Percentiles rank a stretch among this genome's conserved stretches.
These are phyloP conservation scores for Tylopilus rubrobrunneus DNA, from an alignment of 768 basidiomycete genomes.

Conservation along the genomic window DNA sequence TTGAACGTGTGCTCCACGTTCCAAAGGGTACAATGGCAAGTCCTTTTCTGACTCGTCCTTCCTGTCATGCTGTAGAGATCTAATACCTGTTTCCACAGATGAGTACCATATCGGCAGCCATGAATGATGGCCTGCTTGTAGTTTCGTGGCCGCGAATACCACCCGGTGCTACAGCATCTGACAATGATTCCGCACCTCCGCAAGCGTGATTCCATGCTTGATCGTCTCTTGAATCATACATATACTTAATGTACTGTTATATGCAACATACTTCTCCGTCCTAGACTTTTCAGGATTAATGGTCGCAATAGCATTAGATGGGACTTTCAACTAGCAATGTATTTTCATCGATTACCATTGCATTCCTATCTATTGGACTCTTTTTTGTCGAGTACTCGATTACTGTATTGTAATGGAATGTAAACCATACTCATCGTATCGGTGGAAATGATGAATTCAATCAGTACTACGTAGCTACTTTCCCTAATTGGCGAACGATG, in stretches of 20 bases:
- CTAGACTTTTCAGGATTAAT: slow-evolving; percentile 3
- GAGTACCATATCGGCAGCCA: slow-evolving; percentile 36
- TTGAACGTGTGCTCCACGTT: slow-evolving; percentile 34
- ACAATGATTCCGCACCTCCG: neutral
- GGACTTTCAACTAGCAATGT: neutral
- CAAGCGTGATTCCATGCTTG: slow-evolving; percentile 1
- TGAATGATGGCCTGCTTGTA: slow-evolving; percentile 37
- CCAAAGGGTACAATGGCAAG: slow-evolving; percentile 37
- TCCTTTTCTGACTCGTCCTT: neutral
- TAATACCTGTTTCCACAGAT: slow-evolving; percentile 18
- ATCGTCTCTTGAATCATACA: neutral
- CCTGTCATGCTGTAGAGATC: neutral
- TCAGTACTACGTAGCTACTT: neutral
- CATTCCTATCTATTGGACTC: neutral
- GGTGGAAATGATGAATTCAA: no score
- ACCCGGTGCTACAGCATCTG: slow-evolving; percentile 12
- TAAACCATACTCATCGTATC: neutral
- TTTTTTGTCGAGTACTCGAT: neutral
- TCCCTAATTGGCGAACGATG: neutral
- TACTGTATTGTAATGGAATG: neutral
- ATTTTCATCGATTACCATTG: neutral
- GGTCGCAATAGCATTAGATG: neutral
- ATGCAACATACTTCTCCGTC: slow-evolving; percentile 2
- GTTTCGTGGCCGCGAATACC: slow-evolving; percentile 37
- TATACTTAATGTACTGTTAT: neutral